Percentiles rank a stretch among this genome's conserved stretches.
phyloP scores from a whole-genome alignment of 805 yeast genomes.

The Candida parachauliodes region DNA sequence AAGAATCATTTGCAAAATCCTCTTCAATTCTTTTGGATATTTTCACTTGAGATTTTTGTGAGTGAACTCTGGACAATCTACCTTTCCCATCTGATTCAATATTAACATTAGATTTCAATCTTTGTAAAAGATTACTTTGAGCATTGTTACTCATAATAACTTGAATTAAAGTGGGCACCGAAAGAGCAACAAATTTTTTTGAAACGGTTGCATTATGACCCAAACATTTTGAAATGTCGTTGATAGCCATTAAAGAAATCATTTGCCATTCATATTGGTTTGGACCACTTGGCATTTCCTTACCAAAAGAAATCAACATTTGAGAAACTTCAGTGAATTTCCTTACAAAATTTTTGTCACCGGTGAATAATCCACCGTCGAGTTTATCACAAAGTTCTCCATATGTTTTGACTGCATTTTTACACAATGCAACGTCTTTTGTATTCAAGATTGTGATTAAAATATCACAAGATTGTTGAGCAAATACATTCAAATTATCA shows the following conservation, averaged over 20 bases:
- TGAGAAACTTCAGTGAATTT: conserved; percentile 37
- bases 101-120: conserved; percentile 25
- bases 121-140: conserved; percentile 17
- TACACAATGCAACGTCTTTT: conserved; percentile 61
- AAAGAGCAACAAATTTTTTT: conserved; percentile 25
- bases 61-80: conserved; percentile 23
- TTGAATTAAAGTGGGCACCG: conserved; percentile 37
- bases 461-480: conserved; percentile 62
- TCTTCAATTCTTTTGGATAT: conserved; percentile 16
- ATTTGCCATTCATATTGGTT: conserved; percentile 44
- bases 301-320: conserved; percentile 16
- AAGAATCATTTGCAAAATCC: conserved; percentile 31
- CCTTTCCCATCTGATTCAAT: conserved; percentile 20
- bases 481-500: conserved; percentile 82
- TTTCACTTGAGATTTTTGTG: conserved; percentile 17
- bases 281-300: conserved; percentile 16
- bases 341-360: conserved; percentile 56
- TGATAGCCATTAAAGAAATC: conserved; percentile 38
- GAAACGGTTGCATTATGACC: conserved; percentile 29
- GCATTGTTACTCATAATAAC: conserved; percentile 24
- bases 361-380: conserved; percentile 61
- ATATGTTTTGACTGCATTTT: conserved; percentile 48
- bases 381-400: conserved; percentile 43
- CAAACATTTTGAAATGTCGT: conserved; percentile 35
- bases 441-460: conserved; percentile 49